Conservation (phyloP, 306 rosid species). For the Cucurbita moschata region DNA sequence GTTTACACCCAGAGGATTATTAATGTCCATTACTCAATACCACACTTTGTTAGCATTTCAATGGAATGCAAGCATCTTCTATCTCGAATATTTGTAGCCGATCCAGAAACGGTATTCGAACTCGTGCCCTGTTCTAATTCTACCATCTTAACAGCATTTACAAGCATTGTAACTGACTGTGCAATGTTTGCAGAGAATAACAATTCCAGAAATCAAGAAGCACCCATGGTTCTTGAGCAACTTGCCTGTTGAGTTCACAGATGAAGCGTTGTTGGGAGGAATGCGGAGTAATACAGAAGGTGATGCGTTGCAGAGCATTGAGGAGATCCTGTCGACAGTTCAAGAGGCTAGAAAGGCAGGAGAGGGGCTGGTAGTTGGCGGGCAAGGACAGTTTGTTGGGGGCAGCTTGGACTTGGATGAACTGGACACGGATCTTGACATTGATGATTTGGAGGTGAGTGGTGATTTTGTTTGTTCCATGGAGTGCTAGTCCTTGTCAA, state of each 20-base stretch:
- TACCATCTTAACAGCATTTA: neutral
- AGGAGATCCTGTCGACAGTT: conserved; percentile 51
- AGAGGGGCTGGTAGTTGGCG: conserved; percentile 42
- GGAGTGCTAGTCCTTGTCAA: conserved; percentile 12
- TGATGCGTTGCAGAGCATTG: conserved; percentile 34
- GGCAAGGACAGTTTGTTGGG: conserved; percentile 44
- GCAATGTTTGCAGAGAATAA: conserved; percentile 50
- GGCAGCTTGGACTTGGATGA: conserved; percentile 92
- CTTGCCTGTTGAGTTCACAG: conserved; percentile 62
- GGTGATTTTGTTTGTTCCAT: conserved; percentile 89
- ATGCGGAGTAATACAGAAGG: conserved; percentile 15
- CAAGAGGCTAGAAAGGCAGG: conserved; percentile 56
- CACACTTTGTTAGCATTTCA: conserved; percentile 64
- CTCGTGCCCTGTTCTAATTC: neutral
- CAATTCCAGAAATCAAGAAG: conserved; percentile 64
- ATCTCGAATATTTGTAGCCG: conserved; percentile 69
- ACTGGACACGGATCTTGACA: conserved; percentile 58
- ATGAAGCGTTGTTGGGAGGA: conserved; percentile 16
- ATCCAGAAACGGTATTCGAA: conserved; percentile 57
- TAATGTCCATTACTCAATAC: conserved; percentile 74
- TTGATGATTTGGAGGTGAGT: conserved; percentile 71
- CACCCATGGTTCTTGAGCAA: conserved; percentile 68
- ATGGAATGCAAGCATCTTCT: conserved; percentile 74
- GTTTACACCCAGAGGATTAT: conserved; percentile 57
- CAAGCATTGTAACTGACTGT: neutral